A percentile compares a stretch with the other conserved stretches of the same genome.
These are phyloP conservation scores for Cyclotella atomus DNA, from an alignment of 108 stramenopile genomes.

Conservation along the genomic window DNA sequence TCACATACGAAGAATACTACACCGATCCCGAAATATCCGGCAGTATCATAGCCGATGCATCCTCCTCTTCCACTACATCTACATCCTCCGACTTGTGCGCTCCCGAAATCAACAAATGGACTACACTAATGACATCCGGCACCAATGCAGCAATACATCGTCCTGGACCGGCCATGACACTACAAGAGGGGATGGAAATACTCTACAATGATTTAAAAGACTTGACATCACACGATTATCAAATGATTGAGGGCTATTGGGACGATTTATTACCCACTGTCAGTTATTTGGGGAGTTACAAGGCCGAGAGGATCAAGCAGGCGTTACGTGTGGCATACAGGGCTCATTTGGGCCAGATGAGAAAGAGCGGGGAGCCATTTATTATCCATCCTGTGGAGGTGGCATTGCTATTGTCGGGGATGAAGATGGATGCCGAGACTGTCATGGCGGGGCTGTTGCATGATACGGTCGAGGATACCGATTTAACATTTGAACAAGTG, in stretches of 20 bases:
- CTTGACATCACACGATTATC: slow-evolving; percentile 60
- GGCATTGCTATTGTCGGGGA: slow-evolving; percentile 77
- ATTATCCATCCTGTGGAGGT: slow-evolving; percentile 96
- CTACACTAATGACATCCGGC: slow-evolving; percentile 67
- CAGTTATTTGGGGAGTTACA: slow-evolving; percentile 66
- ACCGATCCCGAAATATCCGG: slow-evolving; percentile 32
- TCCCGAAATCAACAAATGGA: slow-evolving; percentile 81
- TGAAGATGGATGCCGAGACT: slow-evolving; percentile 93
- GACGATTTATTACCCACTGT: slow-evolving; percentile 67
- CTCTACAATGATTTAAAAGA: slow-evolving; percentile 70
- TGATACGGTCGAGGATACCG: slow-evolving; percentile 98
- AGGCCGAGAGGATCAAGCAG: slow-evolving; percentile 62
- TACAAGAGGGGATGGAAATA: slow-evolving; percentile 55
- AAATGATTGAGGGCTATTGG: slow-evolving; percentile 81
- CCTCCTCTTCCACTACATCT: neutral
- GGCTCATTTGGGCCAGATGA: slow-evolving; percentile 89
- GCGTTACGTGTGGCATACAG: slow-evolving; percentile 83
- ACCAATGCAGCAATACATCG: slow-evolving; percentile 50
- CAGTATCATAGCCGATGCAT: slow-evolving; percentile 13
- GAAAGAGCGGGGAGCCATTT: slow-evolving; percentile 93
- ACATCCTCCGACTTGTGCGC: too few relatives aligned
- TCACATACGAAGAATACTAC: slow-evolving; percentile 28
- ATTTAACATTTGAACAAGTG: slow-evolving; percentile 90
- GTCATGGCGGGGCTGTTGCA: slow-evolving; percentile 95
- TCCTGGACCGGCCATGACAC: slow-evolving; percentile 44